Evolutionary conservation across 768 basidiomycete genomes (phyloP).

Genomic region (Hysterangium stoloniferum): DNA sequence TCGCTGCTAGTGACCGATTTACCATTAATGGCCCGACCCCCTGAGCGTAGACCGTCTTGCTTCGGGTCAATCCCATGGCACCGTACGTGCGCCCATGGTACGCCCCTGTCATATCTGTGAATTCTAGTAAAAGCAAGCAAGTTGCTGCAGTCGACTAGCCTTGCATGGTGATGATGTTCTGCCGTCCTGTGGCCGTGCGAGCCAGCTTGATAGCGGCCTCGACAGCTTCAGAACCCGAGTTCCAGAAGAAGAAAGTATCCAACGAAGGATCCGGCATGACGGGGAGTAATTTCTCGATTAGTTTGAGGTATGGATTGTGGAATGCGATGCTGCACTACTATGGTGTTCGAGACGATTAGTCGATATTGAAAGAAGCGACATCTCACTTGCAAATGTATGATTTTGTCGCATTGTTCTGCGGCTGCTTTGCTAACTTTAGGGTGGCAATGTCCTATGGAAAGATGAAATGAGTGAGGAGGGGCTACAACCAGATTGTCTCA

Average conservation of each 20-base stretch:
- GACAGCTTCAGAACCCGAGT: conserved; percentile 90
- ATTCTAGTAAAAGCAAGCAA: background rate
- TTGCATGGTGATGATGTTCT: conserved; percentile 90
- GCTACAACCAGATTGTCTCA: background rate
- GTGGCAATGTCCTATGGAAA: conserved; percentile 71
- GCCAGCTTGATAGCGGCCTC: conserved; percentile 89
- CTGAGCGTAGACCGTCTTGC: conserved; percentile 86
- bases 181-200: conserved; percentile 64
- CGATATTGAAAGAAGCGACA: background rate
- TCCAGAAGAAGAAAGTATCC: conserved; percentile 97
- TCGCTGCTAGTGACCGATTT: conserved; percentile 16
- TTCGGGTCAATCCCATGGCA: conserved; percentile 88
- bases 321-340: conserved; percentile 80
- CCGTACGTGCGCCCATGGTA: conserved; percentile 94
- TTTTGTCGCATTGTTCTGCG: conserved; percentile 75
- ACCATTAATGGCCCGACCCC: conserved; percentile 82
- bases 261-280: conserved; percentile 87
- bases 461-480: background rate
- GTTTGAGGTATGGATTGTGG: conserved; percentile 77
- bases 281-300: conserved; percentile 79
- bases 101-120: conserved; percentile 35
- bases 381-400: conserved; percentile 71
- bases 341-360: background rate
- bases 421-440: conserved; percentile 81
- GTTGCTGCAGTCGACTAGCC: conserved; percentile 31